Percentiles rank a stretch among this genome's conserved stretches.
Conservation (phyloP, 225 moss, liverwort and hornwort species). For the Physcomitrium patens region DNA sequence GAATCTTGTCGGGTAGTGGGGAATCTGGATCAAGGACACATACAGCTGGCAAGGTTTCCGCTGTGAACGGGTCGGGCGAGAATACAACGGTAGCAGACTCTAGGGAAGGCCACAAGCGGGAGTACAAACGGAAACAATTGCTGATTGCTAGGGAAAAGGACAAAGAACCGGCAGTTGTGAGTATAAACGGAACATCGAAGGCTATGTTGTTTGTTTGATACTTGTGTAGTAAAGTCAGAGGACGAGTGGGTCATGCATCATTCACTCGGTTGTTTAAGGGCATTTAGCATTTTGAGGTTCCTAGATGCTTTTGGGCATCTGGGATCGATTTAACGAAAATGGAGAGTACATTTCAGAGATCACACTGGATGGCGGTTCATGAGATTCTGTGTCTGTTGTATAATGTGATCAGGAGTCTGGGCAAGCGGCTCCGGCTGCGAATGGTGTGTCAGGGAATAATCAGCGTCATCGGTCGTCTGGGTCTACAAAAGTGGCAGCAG, state of each 20-base stretch:
- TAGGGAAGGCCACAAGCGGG: conserved; percentile 70
- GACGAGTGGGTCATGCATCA: too few relatives aligned
- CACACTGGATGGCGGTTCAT: not conserved
- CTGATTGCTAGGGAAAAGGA: conserved; percentile 45
- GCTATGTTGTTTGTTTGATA: conserved; percentile 11
- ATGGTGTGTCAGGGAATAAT: conserved; percentile 34
- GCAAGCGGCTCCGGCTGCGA: conserved; percentile 43
- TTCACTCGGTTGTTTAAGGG: too few relatives aligned
- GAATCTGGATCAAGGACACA: conserved; percentile 44
- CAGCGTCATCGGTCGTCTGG: conserved; percentile 71
- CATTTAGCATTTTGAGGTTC: too few relatives aligned
- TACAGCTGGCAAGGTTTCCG: conserved; percentile 41
- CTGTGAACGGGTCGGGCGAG: conserved; percentile 34
- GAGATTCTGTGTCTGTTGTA: conserved; percentile 18
- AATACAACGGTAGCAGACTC: conserved; percentile 43
- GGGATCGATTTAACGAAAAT: too few relatives aligned
- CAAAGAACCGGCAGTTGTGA: conserved; percentile 57
- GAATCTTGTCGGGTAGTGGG: conserved; percentile 41
- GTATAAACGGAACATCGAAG: conserved; percentile 13
- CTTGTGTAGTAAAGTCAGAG: not conserved
- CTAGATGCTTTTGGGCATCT: too few relatives aligned
- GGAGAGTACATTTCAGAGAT: not conserved
- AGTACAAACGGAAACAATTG: conserved; percentile 61
- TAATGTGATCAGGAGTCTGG: conserved; percentile 53
- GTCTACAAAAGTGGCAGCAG: conserved; percentile 52